These are phyloP conservation scores for Microbotryum scabiosae DNA, from an alignment of 1,284 basidiomycete species.

Conservation along the genomic window DNA sequence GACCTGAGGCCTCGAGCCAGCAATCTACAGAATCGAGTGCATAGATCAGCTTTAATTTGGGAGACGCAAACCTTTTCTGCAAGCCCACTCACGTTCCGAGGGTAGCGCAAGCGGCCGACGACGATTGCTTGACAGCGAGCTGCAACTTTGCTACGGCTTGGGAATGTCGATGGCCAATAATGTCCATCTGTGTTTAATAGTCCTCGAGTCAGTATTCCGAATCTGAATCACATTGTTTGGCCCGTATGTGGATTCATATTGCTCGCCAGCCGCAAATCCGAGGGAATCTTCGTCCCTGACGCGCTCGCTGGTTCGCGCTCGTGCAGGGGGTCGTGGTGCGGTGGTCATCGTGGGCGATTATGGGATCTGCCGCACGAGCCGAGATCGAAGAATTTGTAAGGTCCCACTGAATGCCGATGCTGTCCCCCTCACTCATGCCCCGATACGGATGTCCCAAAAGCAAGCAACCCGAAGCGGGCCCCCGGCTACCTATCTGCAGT, in stretches of 20 bases:
- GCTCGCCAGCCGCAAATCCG: background rate
- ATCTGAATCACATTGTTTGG: no score
- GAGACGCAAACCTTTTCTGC: no score
- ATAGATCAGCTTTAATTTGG: no score
- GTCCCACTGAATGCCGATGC: no score
- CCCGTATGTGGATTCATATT: no score
- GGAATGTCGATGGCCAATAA: slow-evolving; percentile 23
- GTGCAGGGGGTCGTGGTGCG: background rate
- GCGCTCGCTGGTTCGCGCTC: background rate
- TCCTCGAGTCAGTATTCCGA: background rate
- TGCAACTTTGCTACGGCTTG: slow-evolving; percentile 17
- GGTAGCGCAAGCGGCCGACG: slow-evolving; percentile 27
- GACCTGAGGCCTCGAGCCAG: background rate
- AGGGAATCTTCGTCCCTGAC: background rate
- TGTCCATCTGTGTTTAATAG: slow-evolving; percentile 18
- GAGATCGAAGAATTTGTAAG: no score
- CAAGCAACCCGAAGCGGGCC: no score
- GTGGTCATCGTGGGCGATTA: background rate
- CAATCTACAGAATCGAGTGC: background rate
- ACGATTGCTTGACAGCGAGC: slow-evolving; percentile 15
- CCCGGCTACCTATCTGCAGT: background rate
- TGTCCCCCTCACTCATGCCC: no score
- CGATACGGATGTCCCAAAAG: no score
- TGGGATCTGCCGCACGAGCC: background rate
- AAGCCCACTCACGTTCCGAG: slow-evolving; percentile 24